Evolutionary conservation across 2,329 filamentous ascomycete species (phyloP), one percentile per base, ranked within the genome.

Genomic region (Colletotrichum graminicola): DNA sequence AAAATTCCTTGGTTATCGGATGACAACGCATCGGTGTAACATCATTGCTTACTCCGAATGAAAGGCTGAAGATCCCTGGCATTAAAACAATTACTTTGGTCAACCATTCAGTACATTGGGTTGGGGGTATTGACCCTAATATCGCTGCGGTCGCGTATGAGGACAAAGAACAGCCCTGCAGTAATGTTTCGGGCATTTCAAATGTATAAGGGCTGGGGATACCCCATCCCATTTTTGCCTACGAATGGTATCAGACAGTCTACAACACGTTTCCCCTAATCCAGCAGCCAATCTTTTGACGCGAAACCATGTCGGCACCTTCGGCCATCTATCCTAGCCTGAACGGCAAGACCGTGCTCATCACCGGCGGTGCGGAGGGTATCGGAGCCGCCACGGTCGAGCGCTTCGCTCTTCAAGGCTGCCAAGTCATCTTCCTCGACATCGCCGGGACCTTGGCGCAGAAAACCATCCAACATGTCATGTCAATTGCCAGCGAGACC

Each of bases 291-390:
- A 12, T n/a, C 29, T 34, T n/a, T n/a, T 1, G 8, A 34, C 32
- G 6, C 10, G 29, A n/a, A 34, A 55, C 1, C 51, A 55, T 55
- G 18, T 29, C 29, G 32, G 29, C 14, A 55, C 8, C 29, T 55
- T n/a, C 51, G 10, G 83, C 83, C 32, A 80, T 75, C 3, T 85
- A 85, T 66, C 83, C 82, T 11, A 84, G 82, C 74, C 76, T 85
- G 45, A 76, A 75, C 41, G 81, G 74, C 76, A 80, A 81, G 73
- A 80, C 76, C 2, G 82, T 86, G 4, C 76, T 86, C 45, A 80
- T 86, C 68, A 82, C 83, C 0, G 84, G 85, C 45, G 85, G 83
- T 2, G 84, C 84, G 41, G 80, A 82, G 65, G 84, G 85, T 16
- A 86, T 87, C 66, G 85, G 84, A 45, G 81, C 83, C 1, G 76